These are phyloP conservation scores for Conticribra guillardii DNA, from an alignment of 108 stramenopile genomes.

Conservation along the genomic window DNA sequence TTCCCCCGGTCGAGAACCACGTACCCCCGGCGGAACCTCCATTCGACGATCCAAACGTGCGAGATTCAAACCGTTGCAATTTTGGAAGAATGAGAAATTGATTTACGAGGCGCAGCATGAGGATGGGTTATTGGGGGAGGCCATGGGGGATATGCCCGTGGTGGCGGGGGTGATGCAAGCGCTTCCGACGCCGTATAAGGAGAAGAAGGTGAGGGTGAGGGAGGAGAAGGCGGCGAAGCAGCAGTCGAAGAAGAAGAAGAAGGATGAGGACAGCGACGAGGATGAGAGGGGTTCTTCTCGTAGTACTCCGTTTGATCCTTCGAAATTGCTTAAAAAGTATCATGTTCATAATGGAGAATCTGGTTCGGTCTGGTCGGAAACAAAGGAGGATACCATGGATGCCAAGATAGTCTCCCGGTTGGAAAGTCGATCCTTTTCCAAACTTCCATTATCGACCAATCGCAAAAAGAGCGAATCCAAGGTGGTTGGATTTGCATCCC, in stretches of 20 bases:
- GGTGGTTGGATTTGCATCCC: slow-evolving; percentile 78
- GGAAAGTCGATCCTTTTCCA: slow-evolving; percentile 57
- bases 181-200: slow-evolving; percentile 80
- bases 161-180: slow-evolving; percentile 65
- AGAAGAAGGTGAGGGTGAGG: slow-evolving; percentile 37
- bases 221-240: slow-evolving; percentile 22
- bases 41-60: slow-evolving; percentile 67
- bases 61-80: slow-evolving; percentile 68
- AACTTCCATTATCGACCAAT: slow-evolving; percentile 57
- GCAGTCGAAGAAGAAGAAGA: slow-evolving; percentile 28
- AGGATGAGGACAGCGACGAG: slow-evolving; percentile 16
- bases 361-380: slow-evolving; percentile 77
- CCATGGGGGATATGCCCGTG: slow-evolving; percentile 83
- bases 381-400: slow-evolving; percentile 49
- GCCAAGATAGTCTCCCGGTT: slow-evolving; percentile 68
- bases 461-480: slow-evolving; percentile 72
- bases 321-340: slow-evolving; percentile 64
- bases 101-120: slow-evolving; percentile 72
- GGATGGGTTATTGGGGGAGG: slow-evolving; percentile 55
- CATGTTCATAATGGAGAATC: slow-evolving; percentile 61
- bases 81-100: slow-evolving; percentile 91
- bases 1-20: slow-evolving; percentile 51
- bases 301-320: slow-evolving; percentile 56
- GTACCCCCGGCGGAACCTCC: slow-evolving; percentile 28
- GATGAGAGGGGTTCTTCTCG: slow-evolving; percentile 11